Conservation (phyloP, 805 yeast species). For the Debaryomyces prosopidis region DNA sequence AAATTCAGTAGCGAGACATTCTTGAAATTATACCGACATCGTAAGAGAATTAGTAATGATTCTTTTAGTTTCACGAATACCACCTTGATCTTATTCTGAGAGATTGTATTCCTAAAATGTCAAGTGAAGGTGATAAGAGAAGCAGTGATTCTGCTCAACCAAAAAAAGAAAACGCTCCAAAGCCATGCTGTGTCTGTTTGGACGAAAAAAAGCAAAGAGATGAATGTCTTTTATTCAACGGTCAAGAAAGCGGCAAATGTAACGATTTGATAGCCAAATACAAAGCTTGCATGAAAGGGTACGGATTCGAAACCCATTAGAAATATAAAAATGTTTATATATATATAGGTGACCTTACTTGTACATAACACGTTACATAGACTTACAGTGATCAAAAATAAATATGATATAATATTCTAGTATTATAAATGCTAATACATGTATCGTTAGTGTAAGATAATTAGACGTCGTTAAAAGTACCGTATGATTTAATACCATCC, state of each 20-base stretch:
- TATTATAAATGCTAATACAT: too few relatives aligned
- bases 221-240: constrained; percentile 80
- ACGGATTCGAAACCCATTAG: constrained; percentile 58
- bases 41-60: too few relatives aligned
- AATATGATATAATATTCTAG: too few relatives aligned
- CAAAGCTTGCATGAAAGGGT: constrained; percentile 89
- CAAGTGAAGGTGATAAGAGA: constrained; percentile 7
- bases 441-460: too few relatives aligned
- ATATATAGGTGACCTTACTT: too few relatives aligned
- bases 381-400: too few relatives aligned
- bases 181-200: constrained; percentile 95
- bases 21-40: background rate
- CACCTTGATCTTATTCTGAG: background rate
- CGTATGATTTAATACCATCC: background rate
- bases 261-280: constrained; percentile 67
- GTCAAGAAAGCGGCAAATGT: constrained; percentile 84
- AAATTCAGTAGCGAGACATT: background rate
- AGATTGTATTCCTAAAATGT: background rate
- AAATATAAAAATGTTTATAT: too few relatives aligned
- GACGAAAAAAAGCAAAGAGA: constrained; percentile 82
- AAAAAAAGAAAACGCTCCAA: constrained; percentile 48
- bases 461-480: constrained; percentile 4
- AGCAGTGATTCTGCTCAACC: constrained; percentile 2
- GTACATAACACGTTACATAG: too few relatives aligned
- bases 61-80: background rate